These are phyloP conservation scores for Penicillium sp. DNA, from an alignment of 2,329 filamentous ascomycete species.

Conservation along the genomic window DNA sequence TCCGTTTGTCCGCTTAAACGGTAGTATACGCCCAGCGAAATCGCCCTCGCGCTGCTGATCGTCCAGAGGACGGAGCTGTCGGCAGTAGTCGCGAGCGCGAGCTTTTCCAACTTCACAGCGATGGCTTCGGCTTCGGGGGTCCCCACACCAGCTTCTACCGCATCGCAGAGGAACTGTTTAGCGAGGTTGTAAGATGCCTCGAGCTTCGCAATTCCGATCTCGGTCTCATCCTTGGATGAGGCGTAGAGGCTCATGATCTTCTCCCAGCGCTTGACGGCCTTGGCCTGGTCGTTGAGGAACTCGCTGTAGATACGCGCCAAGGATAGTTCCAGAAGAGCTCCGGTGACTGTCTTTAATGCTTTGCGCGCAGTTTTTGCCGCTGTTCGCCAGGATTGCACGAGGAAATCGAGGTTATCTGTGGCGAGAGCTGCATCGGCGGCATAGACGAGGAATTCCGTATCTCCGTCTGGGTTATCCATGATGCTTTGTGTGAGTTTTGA, in stretches of 20 bases:
- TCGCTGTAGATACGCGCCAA: constrained; percentile 17
- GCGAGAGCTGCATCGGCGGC: constrained; percentile 1
- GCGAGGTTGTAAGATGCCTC: constrained; percentile 11
- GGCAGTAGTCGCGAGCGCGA: background rate
- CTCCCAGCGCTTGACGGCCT: constrained; percentile 17
- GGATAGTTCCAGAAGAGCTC: constrained; percentile 13
- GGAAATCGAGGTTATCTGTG: constrained; percentile 11
- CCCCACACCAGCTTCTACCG: constrained; percentile 11
- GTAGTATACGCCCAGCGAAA: constrained; percentile 16
- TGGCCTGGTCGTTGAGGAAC: constrained; percentile 10
- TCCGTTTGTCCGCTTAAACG: constrained; percentile 8
- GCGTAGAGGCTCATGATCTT: constrained; percentile 16
- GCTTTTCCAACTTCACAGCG: constrained; percentile 7
- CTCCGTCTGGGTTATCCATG: background rate
- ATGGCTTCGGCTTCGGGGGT: constrained; percentile 1
- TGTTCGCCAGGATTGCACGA: constrained; percentile 1
- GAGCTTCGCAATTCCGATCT: constrained; percentile 1
- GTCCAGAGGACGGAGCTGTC: constrained; percentile 1
- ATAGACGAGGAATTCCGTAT: background rate
- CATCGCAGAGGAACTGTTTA: constrained; percentile 4
- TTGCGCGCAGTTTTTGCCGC: constrained; percentile 12
- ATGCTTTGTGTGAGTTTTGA: background rate
- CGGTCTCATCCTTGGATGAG: constrained; percentile 6
- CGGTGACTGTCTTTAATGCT: constrained; percentile 9
- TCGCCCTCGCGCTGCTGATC: background rate